Evolutionary conservation across 2,329 filamentous ascomycete genomes (phyloP).

Genomic region (Trichoderma harzianum): DNA sequence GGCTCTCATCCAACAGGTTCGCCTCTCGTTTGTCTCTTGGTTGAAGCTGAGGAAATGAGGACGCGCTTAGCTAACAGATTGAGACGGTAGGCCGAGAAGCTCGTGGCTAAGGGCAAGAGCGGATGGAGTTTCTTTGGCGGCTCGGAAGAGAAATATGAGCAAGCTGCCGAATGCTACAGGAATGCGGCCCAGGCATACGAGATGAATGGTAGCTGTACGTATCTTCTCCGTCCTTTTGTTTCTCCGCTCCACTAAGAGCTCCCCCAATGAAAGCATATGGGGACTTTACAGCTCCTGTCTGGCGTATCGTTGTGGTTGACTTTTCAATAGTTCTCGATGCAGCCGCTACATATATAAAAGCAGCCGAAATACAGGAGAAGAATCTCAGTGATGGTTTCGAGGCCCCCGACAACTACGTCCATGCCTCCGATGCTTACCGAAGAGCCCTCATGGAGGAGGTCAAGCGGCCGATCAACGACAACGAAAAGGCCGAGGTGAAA

Average conservation of each 20-base stretch:
- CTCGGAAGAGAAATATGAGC: slow-evolving; percentile 82
- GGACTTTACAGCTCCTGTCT: background rate
- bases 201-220: slow-evolving; percentile 76
- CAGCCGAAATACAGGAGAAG: slow-evolving; percentile 73
- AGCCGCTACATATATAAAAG: slow-evolving; percentile 80
- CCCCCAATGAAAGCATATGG: background rate
- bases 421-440: slow-evolving; percentile 93
- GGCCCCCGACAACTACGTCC: slow-evolving; percentile 79
- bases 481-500: slow-evolving; percentile 64
- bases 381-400: slow-evolving; percentile 82
- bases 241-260: background rate
- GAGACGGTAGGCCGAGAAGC: slow-evolving; percentile 73
- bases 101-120: slow-evolving; percentile 65
- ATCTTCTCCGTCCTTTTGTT: background rate
- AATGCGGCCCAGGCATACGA: slow-evolving; percentile 91
- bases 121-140: slow-evolving; percentile 91
- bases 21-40: slow-evolving; percentile 23
- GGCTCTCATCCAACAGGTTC: slow-evolving; percentile 73
- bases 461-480: background rate
- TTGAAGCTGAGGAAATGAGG: background rate
- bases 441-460: slow-evolving; percentile 46
- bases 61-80: background rate
- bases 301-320: background rate
- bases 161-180: slow-evolving; percentile 80
- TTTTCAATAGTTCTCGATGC: slow-evolving; percentile 68